These are phyloP conservation scores for Pythium sukuiense DNA, from an alignment of 352 stramenopile genomes.

Conservation along the genomic window DNA sequence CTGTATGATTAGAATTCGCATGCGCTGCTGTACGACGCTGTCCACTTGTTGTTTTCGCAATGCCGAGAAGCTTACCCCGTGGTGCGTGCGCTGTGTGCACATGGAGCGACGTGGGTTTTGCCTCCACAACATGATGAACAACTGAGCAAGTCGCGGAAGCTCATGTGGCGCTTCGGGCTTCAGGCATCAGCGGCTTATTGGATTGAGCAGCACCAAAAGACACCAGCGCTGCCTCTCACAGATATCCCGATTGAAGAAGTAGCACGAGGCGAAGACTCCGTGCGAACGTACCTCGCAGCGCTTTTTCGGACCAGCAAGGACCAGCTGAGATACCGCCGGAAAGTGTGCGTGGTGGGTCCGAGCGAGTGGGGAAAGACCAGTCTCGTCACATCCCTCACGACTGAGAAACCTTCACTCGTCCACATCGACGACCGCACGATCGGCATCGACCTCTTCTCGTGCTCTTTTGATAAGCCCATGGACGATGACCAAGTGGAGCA, in stretches of 20 bases:
- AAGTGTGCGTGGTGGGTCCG: slow-evolving; percentile 33
- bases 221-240: not conserved
- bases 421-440: slow-evolving; percentile 31
- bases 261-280: slow-evolving; percentile 14
- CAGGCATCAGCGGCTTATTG: not conserved
- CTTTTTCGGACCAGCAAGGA: slow-evolving; percentile 2
- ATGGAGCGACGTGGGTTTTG: not conserved
- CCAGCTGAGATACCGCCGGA: slow-evolving; percentile 23
- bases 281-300: slow-evolving; percentile 17
- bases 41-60: not conserved
- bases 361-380: slow-evolving; percentile 40
- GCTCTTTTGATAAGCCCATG: slow-evolving; percentile 17
- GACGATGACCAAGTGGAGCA: not conserved
- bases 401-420: slow-evolving; percentile 15
- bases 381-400: slow-evolving; percentile 34
- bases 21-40: not conserved
- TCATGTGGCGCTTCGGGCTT: not conserved
- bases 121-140: not conserved
- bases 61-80: not conserved
- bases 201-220: not conserved
- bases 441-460: slow-evolving; percentile 34
- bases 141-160: not conserved
- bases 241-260: slow-evolving; percentile 26
- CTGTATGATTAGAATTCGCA: not conserved
- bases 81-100: not conserved